Conservation (phyloP, 495 filamentous ascomycete genomes). For the Evernia prunastri region DNA sequence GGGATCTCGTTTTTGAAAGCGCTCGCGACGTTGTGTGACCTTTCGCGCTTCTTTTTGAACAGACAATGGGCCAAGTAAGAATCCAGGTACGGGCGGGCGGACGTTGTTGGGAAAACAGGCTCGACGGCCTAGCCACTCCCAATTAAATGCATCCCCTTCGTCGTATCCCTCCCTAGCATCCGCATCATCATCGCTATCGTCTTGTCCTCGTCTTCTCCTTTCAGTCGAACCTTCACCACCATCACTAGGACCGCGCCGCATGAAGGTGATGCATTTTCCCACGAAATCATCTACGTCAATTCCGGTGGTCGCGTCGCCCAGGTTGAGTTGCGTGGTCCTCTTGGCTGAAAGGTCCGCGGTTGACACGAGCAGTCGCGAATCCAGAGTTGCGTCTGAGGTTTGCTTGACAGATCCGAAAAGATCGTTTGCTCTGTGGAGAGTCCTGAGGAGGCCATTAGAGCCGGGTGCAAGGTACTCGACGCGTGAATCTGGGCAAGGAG, state of each 20-base stretch:
- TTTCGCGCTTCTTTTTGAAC: slow-evolving; percentile 76
- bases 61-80: slow-evolving; percentile 83
- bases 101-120: slow-evolving; percentile 66
- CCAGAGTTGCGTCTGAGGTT: slow-evolving; percentile 86
- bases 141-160: slow-evolving; percentile 74
- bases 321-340: slow-evolving; percentile 60
- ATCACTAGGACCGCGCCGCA: slow-evolving; percentile 53
- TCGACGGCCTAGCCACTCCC: slow-evolving; percentile 72
- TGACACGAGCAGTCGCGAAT: slow-evolving; percentile 74
- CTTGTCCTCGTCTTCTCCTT: slow-evolving; percentile 21
- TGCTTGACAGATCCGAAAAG: slow-evolving; percentile 70
- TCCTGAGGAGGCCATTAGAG: slow-evolving; percentile 55
- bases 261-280: slow-evolving; percentile 81
- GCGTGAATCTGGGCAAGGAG: slow-evolving; percentile 48
- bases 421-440: slow-evolving; percentile 56
- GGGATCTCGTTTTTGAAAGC: slow-evolving; percentile 56
- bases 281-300: slow-evolving; percentile 93
- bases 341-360: slow-evolving; percentile 72
- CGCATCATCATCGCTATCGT: slow-evolving; percentile 32
- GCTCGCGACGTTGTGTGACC: slow-evolving; percentile 55
- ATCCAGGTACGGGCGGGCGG: slow-evolving; percentile 72
- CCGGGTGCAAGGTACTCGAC: slow-evolving; percentile 56
- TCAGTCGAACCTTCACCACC: slow-evolving; percentile 26
- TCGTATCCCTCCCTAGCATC: slow-evolving; percentile 44
- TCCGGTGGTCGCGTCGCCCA: slow-evolving; percentile 61